Base-by-base conservation (phyloP, 495 filamentous ascomycete species). In the Collariella sp. region DNA sequence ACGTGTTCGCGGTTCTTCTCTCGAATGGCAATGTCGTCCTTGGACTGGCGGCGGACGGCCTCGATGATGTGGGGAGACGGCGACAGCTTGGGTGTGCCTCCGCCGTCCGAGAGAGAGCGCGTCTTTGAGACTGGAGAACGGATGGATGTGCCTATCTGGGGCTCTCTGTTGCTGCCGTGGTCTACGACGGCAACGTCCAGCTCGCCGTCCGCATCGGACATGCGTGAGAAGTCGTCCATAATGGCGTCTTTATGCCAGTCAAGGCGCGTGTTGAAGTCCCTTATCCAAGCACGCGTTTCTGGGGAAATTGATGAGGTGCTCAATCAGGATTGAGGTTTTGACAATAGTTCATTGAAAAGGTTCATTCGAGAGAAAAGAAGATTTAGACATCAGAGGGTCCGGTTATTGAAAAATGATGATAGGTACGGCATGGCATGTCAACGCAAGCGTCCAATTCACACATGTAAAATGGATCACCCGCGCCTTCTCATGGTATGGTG, bases 1-100 rank as follows among this genome's bases (percentile, higher is more conserved):
- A 50, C 7, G 49, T 22, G 55, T 33, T 53, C 66, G 45, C 63
- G 55, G 16, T 63, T 63, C 54, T 63, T 73, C 49, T 70, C 70
- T 11, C 61, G 66, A 40, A 66, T 71, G 46, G 78, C 78, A 60
- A 82, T 85, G 63, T 96, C 91, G 75, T 96, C 91, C 72, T 93
- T 91, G 52, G 87, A 82, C 18, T 72, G 71, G 29, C 70, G 71
- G n/a, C 73, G 69, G 7, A 68, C 62, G 6, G 72, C 64, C 57
- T 84, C 83, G 54, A 74, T 70, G 50, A 88, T 82, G 57, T 78
- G 79, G 7, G 84, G 85, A 7, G 84, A 85, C 13, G 85, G 83
- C 2, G 80, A 82, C n/a, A 86, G 68, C 40, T 72, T 70, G 24
- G 74, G 72, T 12, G 67, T 73, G 47, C 74, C 71, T 40, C 75